Evolutionary conservation across 108 stramenopile genomes (phyloP).

Genomic region (Skeletonema costatum): DNA sequence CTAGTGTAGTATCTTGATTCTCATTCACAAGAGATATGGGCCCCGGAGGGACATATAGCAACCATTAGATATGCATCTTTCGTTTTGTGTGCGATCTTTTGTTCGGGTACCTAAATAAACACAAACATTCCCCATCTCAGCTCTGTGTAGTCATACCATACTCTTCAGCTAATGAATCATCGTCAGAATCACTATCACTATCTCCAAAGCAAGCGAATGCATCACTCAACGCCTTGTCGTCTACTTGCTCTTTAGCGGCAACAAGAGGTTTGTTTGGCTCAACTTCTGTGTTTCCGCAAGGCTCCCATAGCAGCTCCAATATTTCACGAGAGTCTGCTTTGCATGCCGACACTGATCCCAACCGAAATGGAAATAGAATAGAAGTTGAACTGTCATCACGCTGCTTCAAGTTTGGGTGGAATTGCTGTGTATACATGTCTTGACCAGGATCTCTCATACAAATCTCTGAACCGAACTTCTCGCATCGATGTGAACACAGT

Average conservation of each 20-base stretch:
- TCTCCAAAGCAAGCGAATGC: slow-evolving; percentile 22
- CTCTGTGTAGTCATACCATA: too few relatives aligned
- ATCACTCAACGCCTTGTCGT: slow-evolving; percentile 9
- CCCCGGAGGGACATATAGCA: too few relatives aligned
- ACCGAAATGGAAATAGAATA: slow-evolving; percentile 20
- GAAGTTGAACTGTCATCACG: neutral
- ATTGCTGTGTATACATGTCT: slow-evolving; percentile 9
- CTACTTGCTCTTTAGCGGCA: neutral
- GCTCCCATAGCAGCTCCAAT: slow-evolving; percentile 28
- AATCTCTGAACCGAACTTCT: slow-evolving; percentile 30
- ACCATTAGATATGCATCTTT: too few relatives aligned
- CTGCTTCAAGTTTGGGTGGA: slow-evolving; percentile 1
- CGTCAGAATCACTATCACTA: slow-evolving; percentile 20
- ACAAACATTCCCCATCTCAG: too few relatives aligned
- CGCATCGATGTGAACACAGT: slow-evolving; percentile 30
- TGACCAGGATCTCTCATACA: slow-evolving; percentile 20
- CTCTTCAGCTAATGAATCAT: neutral
- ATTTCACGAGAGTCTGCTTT: slow-evolving; percentile 10
- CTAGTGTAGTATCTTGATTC: too few relatives aligned
- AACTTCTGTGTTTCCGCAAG: slow-evolving; percentile 5
- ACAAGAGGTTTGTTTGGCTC: neutral
- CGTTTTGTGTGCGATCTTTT: too few relatives aligned
- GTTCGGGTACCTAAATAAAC: too few relatives aligned
- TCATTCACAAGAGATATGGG: too few relatives aligned
- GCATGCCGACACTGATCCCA: slow-evolving; percentile 22